Evolutionary conservation across 139 green algal genomes (phyloP), one percentile per base, ranked within the genome.

Genomic region (Deuterostichococcus epilithicus): DNA sequence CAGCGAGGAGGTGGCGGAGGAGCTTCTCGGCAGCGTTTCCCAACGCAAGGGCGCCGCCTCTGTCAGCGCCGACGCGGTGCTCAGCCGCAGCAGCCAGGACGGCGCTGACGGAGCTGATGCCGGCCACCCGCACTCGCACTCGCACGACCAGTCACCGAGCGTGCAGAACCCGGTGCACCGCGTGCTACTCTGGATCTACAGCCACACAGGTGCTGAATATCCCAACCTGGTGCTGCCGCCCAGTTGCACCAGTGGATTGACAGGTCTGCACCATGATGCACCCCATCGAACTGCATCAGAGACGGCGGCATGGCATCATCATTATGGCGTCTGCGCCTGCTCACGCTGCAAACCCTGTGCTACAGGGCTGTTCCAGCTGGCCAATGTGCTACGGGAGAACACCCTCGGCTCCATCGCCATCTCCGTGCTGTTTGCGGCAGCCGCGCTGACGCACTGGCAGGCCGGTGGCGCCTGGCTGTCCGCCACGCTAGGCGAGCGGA

Each of bases 311-410:
- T 13, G 22, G 32, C 65, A 70, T 13, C 65, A 20, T 37, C 20
- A 35, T 26, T 36, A n/a, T 22, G 5, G 32, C 22, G 36, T 23
- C 32, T 22, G 52, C 74, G 20, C 74, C 42, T 20, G 45, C 60
- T 47, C 76, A 30, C 69, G 15, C 35, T 18, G 36, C 76, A 6
- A 45, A 80, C 28, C 30, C 39, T 32, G 58, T 71, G 30, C 30
- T 80, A n/a, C 5, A n/a, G 76, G 76, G 15, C 37, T 81, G n/a
- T 32, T 76, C 32, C 59, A 76, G 26, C 20, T 76, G 4, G 70
- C 76, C 26, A 37, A 70, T 5, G 18, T 60, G 35, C 58, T 77
- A 10, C 58, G 58, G 1, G 76, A 70, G 15, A 65, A 68, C 35
- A 15, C 30, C 1, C 37, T 36, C n/a, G 58, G 38, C 28, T 52